Conservation (phyloP, 768 basidiomycete genomes). For the Lentinus tigrinus region DNA sequence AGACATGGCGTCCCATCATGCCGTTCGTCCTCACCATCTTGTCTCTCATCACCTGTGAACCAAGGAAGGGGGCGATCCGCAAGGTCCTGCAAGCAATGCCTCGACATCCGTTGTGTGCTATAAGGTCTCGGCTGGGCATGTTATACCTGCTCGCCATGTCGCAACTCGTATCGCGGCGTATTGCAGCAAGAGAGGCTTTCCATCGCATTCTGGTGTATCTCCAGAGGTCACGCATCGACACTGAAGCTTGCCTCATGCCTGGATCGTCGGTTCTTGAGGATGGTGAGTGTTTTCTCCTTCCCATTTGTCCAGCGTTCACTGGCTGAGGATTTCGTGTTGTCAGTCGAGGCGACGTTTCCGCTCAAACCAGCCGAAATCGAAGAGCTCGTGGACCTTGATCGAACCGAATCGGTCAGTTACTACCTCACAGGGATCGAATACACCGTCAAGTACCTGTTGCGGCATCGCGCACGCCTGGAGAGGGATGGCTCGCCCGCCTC, state of each 20-base stretch:
- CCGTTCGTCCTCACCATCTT: conserved; percentile 5
- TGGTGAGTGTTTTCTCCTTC: neutral
- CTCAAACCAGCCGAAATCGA: neutral
- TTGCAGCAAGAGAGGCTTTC: conserved; percentile 1
- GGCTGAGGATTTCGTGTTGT: neutral
- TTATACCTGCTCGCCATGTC: conserved; percentile 3
- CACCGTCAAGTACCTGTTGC: conserved; percentile 4
- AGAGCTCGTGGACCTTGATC: conserved; percentile 5
- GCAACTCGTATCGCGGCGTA: neutral
- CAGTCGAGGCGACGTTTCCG: conserved; percentile 6
- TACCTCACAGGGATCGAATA: conserved; percentile 4
- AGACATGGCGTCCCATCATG: conserved; percentile 4
- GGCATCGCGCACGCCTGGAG: neutral
- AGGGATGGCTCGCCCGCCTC: neutral
- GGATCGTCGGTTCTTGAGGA: neutral
- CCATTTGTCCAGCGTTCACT: neutral
- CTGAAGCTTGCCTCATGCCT: neutral
- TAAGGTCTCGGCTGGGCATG: conserved; percentile 1
- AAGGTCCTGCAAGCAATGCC: conserved; percentile 1
- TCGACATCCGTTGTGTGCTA: neutral
- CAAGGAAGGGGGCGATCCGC: neutral
- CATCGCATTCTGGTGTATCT: neutral
- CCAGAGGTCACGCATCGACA: neutral
- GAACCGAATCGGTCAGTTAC: neutral
- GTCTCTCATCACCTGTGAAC: conserved; percentile 5